Base-by-base conservation (phyloP, 257 asterid genomes). In the Penstemon davidsonii region DNA sequence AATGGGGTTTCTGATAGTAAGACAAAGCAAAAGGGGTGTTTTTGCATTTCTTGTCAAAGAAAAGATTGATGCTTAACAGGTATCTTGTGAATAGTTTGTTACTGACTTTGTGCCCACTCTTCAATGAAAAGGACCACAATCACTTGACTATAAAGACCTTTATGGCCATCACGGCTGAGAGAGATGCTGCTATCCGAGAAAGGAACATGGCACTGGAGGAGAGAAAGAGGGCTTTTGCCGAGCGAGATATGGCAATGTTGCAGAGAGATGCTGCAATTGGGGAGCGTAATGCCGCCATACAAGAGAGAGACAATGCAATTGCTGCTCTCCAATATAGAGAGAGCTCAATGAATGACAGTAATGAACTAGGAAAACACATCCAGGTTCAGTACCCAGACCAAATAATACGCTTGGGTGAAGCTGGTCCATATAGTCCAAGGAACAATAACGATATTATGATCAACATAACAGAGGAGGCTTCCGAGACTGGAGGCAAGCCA, bases 171-270 rank as follows among this genome's bases (percentile, higher is more conserved):
- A 87, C 83, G 84, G 89, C 96, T 33, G 96, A 89, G 83, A 83
- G 96, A 83, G 96, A 92, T 80, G 96, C 96, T 19, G 98, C 98
- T 64, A 89, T 92, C 72, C 84, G 87, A 37, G 98, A 92, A 73
- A 82, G 94, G 77, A 92, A 92, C 82, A 83, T 92, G 96, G 98
- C 98, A n/a, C 64, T 92, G 61, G 96, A 89, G 75, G 98, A 92
- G 89, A 83, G 96, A 68, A 92, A 87, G 80, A 82, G 92, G 66
- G 98, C 96, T 54, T 89, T 89, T 55, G 85, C 91, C 18, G 98
- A 92, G 85, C 80, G 96, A 68, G 98, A 92, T 75, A 86, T 87
- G 90, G 96, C 98, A 44, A 85, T 89, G 96, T 74, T 87, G 73
- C 92, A 92, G 75, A 73, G 96, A 70, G 98, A 92, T 77, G 98